Conservation (phyloP, 1,139 yeast genomes). For the Pichia sp. region DNA sequence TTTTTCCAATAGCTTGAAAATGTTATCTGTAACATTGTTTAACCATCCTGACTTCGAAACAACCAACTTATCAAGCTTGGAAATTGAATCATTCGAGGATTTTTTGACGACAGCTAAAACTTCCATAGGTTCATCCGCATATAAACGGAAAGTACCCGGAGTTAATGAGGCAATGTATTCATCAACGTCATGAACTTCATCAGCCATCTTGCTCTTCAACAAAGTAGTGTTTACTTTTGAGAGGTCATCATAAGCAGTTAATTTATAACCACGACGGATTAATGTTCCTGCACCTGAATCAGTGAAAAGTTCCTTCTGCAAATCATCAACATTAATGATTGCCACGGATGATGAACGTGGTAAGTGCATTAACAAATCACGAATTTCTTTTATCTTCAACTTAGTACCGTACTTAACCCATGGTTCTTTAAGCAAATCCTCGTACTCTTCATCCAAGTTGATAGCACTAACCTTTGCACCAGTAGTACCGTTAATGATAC, state of each 20-base stretch:
- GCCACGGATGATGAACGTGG: constrained; percentile 98
- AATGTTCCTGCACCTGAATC: constrained; percentile 99
- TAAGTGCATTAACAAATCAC: constrained; percentile 84
- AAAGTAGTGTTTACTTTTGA: constrained; percentile 15
- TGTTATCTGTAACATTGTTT: constrained; percentile 92
- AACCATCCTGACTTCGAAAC: constrained; percentile 94
- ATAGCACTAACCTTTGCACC: constrained; percentile 87
- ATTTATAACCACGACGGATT: constrained; percentile 94
- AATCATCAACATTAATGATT: constrained; percentile 87
- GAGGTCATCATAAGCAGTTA: constrained; percentile 42
- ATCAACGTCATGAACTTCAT: constrained; percentile 57
- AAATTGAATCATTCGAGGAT: constrained; percentile 37
- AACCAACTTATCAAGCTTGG: constrained; percentile 82
- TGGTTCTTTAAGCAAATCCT: constrained; percentile 79
- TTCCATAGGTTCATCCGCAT: constrained; percentile 94
- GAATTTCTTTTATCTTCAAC: constrained; percentile 91
- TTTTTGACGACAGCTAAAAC: constrained; percentile 77
- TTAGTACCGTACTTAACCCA: constrained; percentile 99
- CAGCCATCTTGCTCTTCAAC: constrained; percentile 15
- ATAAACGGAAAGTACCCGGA: constrained; percentile 60
- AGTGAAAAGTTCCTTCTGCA: constrained; percentile 95
- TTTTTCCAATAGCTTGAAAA: constrained; percentile 75
- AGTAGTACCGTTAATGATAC: constrained; percentile 86
- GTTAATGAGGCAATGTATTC: constrained; percentile 75
- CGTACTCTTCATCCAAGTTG: constrained; percentile 94